Conservation (phyloP, 2,329 filamentous ascomycete species). For the Monosporascus sp. region DNA sequence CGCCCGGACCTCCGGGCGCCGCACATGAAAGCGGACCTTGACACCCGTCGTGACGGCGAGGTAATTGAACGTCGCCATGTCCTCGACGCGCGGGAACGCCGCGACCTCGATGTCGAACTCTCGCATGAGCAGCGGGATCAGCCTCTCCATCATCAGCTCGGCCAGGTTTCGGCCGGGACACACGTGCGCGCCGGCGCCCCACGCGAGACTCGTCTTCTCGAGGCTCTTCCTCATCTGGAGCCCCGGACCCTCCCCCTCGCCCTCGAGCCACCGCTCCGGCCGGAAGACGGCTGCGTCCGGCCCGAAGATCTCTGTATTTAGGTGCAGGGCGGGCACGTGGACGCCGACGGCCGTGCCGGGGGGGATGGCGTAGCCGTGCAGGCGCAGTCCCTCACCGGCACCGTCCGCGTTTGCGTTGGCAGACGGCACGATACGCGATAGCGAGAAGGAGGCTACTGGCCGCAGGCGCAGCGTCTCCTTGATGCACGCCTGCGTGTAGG, state of each 20-base stretch:
- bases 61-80: conserved; percentile 40
- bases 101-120: conserved; percentile 38
- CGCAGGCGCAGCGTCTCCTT: conserved; percentile 46
- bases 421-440: conserved; percentile 39
- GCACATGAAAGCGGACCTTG: conserved; percentile 32
- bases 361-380: conserved; percentile 37
- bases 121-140: conserved; percentile 33
- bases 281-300: conserved; percentile 35
- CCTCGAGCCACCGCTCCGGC: conserved; percentile 42
- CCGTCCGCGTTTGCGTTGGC: background rate
- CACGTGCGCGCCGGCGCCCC: conserved; percentile 45
- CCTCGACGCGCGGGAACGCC: conserved; percentile 30
- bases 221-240: conserved; percentile 22
- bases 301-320: conserved; percentile 45
- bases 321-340: conserved; percentile 44
- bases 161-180: conserved; percentile 48
- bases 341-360: conserved; percentile 44
- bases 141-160: conserved; percentile 43
- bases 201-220: conserved; percentile 44
- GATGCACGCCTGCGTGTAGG: conserved; percentile 38
- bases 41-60: conserved; percentile 47
- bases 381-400: conserved; percentile 19
- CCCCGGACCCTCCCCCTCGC: conserved; percentile 17
- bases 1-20: background rate
- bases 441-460: conserved; percentile 47